Base-by-base conservation (phyloP, 2,329 filamentous ascomycete genomes). In the Pseudohalonectria lignicola region DNA sequence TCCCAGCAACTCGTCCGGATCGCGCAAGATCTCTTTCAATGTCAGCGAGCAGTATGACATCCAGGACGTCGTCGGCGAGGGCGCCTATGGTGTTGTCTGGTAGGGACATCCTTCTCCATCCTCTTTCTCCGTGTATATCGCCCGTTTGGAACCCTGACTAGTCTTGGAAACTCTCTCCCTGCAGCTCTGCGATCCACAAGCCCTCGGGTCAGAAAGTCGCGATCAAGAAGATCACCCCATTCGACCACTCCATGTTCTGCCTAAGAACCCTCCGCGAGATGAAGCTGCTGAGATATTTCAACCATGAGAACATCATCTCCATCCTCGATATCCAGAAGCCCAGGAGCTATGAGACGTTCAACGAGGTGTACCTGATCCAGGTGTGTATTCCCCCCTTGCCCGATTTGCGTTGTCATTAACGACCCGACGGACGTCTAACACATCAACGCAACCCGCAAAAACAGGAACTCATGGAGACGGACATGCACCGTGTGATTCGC, bases 11-110 rank as follows among this genome's bases (percentile, higher is more conserved):
- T 63, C 71, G 41, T 63, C 71, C 53, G 74, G 74, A 52, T 81
- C 79, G 52, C 76, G 92, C 59, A 98, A 96, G 76, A 98, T 98
- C 61, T 96, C 88, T 40, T 98, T 98, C 79, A 98, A 98, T 57
- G 92, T 98, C 46, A 95, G 88, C 55, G 92, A 98, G 63, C 92
- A 98, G 63, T 98, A 98, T 60, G 92, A 98, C 57, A 98, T 98
- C 49, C 90, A 96, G 61, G 92, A 98, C 79, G 92, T 98, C 35
- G 93, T 98, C 43, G 92, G 92, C 50, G 92, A 98, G 65, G 92
- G 92, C 56, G 92, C 92, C 47, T 98, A 98, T 56, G 92, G 92
- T 61, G 90, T 98, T 48, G 92, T 98, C 49, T 96, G 92, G 88
- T 95, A 74, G 60, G 82, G 66, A 15, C 31, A 16, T 34, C 12